A percentile compares a stretch with the other conserved stretches of the same genome.
phyloP scores from a whole-genome alignment of 345 rosid species.

The Alliaria petiolata region DNA sequence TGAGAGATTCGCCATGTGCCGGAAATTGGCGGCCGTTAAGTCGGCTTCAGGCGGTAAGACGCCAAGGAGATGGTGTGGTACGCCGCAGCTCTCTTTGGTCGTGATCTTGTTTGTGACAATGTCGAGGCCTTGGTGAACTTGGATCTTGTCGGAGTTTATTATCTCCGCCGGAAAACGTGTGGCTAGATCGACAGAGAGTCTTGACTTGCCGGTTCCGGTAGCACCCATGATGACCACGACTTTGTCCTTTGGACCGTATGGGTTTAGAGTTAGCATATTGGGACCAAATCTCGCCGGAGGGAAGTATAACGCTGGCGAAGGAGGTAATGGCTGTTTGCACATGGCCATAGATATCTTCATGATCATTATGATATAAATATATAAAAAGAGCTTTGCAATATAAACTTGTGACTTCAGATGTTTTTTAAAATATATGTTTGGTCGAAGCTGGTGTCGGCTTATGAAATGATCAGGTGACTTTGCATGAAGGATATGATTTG shows the following conservation, averaged over 20 bases:
- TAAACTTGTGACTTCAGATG: not conserved
- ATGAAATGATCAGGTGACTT: constrained; percentile 30
- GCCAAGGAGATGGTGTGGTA: constrained; percentile 70
- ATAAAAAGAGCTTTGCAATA: not conserved
- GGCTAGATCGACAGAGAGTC: constrained; percentile 74
- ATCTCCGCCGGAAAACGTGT: constrained; percentile 59
- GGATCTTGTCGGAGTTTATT: constrained; percentile 78
- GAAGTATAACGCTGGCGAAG: constrained; percentile 22
- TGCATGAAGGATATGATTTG: constrained; percentile 11
- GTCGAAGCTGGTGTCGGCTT: not conserved
- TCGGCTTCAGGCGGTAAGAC: constrained; percentile 43
- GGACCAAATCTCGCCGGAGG: constrained; percentile 28
- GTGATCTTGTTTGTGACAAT: constrained; percentile 66
- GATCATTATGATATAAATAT: constrained; percentile 11
- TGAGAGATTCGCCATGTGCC: constrained; percentile 44
- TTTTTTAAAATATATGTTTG: not conserved
- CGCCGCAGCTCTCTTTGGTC: constrained; percentile 47
- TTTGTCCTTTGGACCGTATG: constrained; percentile 47
- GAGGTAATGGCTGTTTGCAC: constrained; percentile 36
- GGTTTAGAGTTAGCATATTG: constrained; percentile 27
- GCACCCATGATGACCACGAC: constrained; percentile 64
- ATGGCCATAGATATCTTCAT: constrained; percentile 39
- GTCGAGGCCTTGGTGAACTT: constrained; percentile 59
- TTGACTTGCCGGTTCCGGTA: constrained; percentile 73
- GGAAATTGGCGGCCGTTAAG: constrained; percentile 45